Conservation (phyloP, 176 grass and related monocot species). For the Triticum timopheevii region DNA sequence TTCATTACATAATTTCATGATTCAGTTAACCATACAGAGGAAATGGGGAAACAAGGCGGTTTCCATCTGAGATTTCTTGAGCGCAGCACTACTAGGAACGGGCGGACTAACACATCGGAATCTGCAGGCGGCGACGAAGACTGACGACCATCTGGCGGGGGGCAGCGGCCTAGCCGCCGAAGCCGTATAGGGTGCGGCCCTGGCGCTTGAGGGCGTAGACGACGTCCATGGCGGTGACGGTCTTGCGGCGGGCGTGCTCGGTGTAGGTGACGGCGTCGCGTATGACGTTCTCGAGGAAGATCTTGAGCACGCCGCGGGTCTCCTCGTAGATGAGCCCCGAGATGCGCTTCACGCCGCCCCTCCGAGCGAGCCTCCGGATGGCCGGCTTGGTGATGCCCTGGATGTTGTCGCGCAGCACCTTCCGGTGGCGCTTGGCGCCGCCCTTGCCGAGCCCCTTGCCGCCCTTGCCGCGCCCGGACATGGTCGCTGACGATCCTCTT, state of each 20-base stretch:
- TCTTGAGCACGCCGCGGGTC: constrained; percentile 88
- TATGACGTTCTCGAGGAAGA: constrained; percentile 95
- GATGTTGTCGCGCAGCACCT: constrained; percentile 58
- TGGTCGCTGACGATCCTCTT: not conserved
- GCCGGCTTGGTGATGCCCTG: constrained; percentile 60
- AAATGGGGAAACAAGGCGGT: no score
- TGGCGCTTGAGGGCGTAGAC: constrained; percentile 92
- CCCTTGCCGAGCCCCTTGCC: constrained; percentile 54
- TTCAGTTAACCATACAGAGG: no score
- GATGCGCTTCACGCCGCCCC: constrained; percentile 88
- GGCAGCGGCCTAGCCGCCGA: constrained; percentile 55
- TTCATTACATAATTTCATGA: no score
- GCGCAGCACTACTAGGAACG: constrained; percentile 22
- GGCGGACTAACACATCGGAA: not conserved
- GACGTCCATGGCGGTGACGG: constrained; percentile 85
- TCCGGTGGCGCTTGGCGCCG: constrained; percentile 38
- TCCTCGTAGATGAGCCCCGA: constrained; percentile 88
- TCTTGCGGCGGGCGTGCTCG: constrained; percentile 78
- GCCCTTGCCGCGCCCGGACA: constrained; percentile 43
- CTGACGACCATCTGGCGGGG: no score
- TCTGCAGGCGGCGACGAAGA: not conserved
- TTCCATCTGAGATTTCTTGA: constrained; percentile 23
- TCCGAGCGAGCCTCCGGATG: constrained; percentile 27
- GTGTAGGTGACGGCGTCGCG: constrained; percentile 90
- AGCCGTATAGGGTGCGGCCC: constrained; percentile 83